These are phyloP conservation scores for Ceratocystis smalleyi DNA, from an alignment of 2,329 filamentous ascomycete species.

Conservation along the genomic window DNA sequence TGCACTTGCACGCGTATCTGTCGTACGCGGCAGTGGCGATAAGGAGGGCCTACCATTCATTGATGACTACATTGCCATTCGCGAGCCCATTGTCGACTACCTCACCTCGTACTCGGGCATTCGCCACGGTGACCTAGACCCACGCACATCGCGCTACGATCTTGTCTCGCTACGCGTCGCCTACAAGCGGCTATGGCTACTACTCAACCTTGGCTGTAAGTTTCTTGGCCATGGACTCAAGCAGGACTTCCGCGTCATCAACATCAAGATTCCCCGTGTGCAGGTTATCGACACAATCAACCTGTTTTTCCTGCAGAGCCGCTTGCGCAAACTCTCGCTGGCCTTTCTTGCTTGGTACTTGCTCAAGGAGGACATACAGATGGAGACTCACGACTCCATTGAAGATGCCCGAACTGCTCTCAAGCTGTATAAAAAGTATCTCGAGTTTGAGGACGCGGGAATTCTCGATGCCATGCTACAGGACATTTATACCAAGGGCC, in stretches of 20 bases:
- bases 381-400: conserved; percentile 83
- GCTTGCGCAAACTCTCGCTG: conserved; percentile 73
- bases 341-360: conserved; percentile 85
- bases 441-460: conserved; percentile 76
- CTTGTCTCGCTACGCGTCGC: conserved; percentile 77
- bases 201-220: conserved; percentile 83
- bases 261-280: conserved; percentile 79
- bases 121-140: conserved; percentile 68
- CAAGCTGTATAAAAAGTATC: conserved; percentile 74
- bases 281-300: conserved; percentile 93
- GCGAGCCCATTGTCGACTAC: conserved; percentile 86
- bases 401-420: conserved; percentile 87
- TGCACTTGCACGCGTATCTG: conserved; percentile 82
- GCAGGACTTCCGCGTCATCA: conserved; percentile 94
- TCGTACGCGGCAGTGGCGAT: conserved; percentile 64
- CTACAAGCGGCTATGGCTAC: conserved; percentile 96
- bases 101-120: conserved; percentile 91
- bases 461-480: conserved; percentile 69
- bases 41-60: conserved; percentile 78
- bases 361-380: conserved; percentile 85
- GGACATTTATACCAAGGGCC: conserved; percentile 55
- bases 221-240: conserved; percentile 89
- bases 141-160: conserved; percentile 60
- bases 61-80: conserved; percentile 89
- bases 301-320: conserved; percentile 67